These are phyloP conservation scores for Chenopodium formosanum DNA, from an alignment of 148 eudicot species.

Conservation along the genomic window DNA sequence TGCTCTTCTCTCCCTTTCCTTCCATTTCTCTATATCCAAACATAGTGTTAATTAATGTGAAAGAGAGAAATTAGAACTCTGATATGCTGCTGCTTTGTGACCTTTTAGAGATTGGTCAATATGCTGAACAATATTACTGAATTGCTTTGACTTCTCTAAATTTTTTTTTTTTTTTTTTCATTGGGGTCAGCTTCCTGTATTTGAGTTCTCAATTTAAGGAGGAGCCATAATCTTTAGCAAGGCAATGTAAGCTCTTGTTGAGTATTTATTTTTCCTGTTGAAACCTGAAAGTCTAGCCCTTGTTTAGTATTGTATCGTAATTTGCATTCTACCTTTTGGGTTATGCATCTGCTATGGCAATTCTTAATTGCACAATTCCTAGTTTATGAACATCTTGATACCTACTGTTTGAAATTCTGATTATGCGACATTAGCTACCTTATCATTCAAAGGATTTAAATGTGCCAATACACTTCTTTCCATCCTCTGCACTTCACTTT, in stretches of 20 bases:
- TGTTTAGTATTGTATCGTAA: neutral
- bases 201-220: neutral
- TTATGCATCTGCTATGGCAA: neutral
- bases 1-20: no score
- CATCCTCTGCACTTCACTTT: neutral
- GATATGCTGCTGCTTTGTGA: conserved; percentile 2
- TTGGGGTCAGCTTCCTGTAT: neutral
- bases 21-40: no score
- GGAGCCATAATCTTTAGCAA: neutral
- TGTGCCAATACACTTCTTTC: neutral
- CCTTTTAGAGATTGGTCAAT: neutral
- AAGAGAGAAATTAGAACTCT: conserved; percentile 2
- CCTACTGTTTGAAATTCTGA: neutral
- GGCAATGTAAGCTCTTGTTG: neutral
- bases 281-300: neutral
- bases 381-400: neutral
- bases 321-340: neutral
- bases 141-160: neutral
- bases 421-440: neutral
- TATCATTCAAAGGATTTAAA: neutral
- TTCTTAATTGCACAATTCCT: neutral
- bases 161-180: neutral
- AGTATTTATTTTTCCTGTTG: neutral
- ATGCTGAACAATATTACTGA: neutral
- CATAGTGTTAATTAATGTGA: neutral